Base-by-base conservation (phyloP, 768 basidiomycete genomes). In the Mycena venus region DNA sequence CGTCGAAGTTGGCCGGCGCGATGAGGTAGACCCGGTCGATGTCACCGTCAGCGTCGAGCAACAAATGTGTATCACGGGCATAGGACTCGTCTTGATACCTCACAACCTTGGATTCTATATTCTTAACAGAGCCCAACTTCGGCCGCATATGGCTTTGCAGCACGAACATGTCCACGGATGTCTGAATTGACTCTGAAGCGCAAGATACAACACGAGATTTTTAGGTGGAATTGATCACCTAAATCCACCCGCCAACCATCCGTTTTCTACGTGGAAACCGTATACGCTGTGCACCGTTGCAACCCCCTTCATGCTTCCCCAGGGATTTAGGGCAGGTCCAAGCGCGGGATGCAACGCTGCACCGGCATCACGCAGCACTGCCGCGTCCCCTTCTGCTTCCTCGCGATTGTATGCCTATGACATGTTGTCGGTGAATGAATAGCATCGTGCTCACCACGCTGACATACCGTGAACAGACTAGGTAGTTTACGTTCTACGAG, bases 1-100 rank as follows among this genome's bases (percentile, higher is more conserved):
- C 34, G 56, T 84, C 78, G 3, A 56, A 36, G 0, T 62, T 58
- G 0, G 55, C 36, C 3, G 84, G 83, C 6, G 75, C 68, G 55
- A 86, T 70, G 12, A 86, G 73, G 68, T 85, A 84, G 8, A 85
- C 75, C 8, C 78, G 69, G 29, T 82, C 80, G 74, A 83, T 83
- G 61, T 68, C 73, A 3, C 53, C 68, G 70, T 82, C 68, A 59
- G 71, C 67, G 0, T 77, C 73, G 78, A 84, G n/a, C n/a, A n/a
- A n/a, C n/a, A n/a, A n/a, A n/a, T n/a, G n/a, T n/a, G n/a, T n/a
- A n/a, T 47, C 67, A n/a, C n/a, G n/a, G n/a, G n/a, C n/a, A n/a
- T n/a, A n/a, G n/a, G n/a, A n/a, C n/a, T n/a, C n/a, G n/a, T n/a
- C n/a, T n/a, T n/a, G n/a, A n/a, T n/a, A n/a, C n/a, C n/a, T n/a